Evolutionary conservation across 768 basidiomycete species (phyloP), one percentile per base, ranked within the genome.

Genomic region (Phlebiopsis gigantea): DNA sequence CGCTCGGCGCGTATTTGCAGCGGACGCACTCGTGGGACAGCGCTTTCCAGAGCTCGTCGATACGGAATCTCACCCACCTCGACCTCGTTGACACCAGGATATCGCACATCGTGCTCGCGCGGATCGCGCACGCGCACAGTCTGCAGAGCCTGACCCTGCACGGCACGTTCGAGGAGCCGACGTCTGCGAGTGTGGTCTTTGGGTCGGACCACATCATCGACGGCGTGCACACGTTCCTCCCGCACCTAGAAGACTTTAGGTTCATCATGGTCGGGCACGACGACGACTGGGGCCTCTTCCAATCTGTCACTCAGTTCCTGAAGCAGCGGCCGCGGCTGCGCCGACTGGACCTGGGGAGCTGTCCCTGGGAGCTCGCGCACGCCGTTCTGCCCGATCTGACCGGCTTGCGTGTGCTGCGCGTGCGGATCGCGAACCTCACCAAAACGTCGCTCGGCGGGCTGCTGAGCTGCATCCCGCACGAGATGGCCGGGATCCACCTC

Each of bases 61-160:
- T 88, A 63, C 77, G 80, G 50, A 81, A 83, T 61, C 77, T 88
- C 56, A 85, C 84, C 4, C 84, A 84, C 59, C 79, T 87, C 57
- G 84, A 88, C 63, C 78, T 87, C 44, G 83, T 87, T 34, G 84
- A 85, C 66, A 87, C 84, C 7, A 75, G 79, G n/a, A 82, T 87
- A 48, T 83, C 81, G 15, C 79, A 82, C 61, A 70, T 79, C 46
- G 84, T 87, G 30, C 75, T 87, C 41, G 76, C 80, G 14, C 78
- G 84, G 10, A 84, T 87, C 46, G 79, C 82, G 0, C 81, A 82
- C 60, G 84, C 84, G 2, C 77, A 82, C 61, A 79, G 78, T 43
- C 72, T 88, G 46, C 77, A 80, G 63, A 80, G 80, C 58, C 71
- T 88, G 34, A 87, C 85, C 0, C 68, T 88, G 6, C 85, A 87